Percentiles rank a stretch among this genome's conserved stretches.
Conservation (phyloP, 257 asterid genomes). For the Lavandula angustifolia region DNA sequence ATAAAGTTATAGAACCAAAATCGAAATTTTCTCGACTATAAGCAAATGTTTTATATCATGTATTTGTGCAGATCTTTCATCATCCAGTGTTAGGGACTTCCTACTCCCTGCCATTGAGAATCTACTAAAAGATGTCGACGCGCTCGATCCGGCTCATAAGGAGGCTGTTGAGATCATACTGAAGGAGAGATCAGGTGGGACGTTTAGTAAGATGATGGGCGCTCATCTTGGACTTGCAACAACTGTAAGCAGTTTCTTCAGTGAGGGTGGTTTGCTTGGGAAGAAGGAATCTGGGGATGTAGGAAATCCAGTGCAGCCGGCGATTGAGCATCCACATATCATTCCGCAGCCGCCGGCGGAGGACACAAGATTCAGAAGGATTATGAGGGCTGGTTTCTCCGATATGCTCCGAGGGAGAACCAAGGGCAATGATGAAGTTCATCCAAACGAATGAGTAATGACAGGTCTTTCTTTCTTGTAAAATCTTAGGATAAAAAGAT, state of each 20-base stretch:
- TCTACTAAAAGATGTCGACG: constrained; percentile 77
- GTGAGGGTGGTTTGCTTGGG: constrained; percentile 83
- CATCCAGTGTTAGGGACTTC: constrained; percentile 68
- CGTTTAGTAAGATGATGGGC: constrained; percentile 94
- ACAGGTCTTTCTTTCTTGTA: background rate
- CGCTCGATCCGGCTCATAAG: constrained; percentile 98
- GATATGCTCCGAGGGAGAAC: constrained; percentile 89
- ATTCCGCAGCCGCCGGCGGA: constrained; percentile 55
- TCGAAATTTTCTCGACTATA: background rate
- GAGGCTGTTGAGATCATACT: constrained; percentile 94
- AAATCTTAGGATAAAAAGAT: constrained; percentile 20
- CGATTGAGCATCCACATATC: constrained; percentile 40
- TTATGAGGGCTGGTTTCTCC: constrained; percentile 86
- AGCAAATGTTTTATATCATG: constrained; percentile 27
- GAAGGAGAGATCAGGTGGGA: constrained; percentile 92
- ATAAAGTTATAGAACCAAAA: too few species aligned
- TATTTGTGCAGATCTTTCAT: constrained; percentile 65
- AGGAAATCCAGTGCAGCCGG: constrained; percentile 38
- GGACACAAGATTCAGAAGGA: constrained; percentile 87
- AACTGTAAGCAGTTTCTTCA: constrained; percentile 84
- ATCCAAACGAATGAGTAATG: constrained; percentile 42
- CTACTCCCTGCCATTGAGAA: constrained; percentile 94
- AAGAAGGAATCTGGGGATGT: constrained; percentile 62
- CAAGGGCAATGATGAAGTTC: constrained; percentile 57
- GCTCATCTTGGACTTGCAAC: constrained; percentile 83